Percentiles rank a stretch among this genome's conserved stretches.
Conservation (phyloP, 306 rosid species). For the Rubus idaeus region DNA sequence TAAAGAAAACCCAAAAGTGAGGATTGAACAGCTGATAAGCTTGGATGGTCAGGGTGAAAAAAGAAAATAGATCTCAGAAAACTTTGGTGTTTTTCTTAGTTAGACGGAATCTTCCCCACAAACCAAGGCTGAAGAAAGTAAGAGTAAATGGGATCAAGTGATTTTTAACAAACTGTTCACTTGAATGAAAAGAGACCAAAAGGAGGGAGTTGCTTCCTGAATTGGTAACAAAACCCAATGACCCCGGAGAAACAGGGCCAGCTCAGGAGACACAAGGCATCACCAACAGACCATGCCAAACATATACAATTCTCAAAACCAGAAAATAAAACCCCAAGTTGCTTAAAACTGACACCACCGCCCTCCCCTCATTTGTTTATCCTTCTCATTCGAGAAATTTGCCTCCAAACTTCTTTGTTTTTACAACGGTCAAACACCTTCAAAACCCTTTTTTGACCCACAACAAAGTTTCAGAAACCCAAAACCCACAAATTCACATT, state of each 20-base stretch:
- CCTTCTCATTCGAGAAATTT: constrained; percentile 36
- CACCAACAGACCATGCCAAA: constrained; percentile 36
- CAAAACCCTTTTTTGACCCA: constrained; percentile 18
- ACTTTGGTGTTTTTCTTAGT: constrained; percentile 37
- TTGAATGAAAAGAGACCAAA: constrained; percentile 55
- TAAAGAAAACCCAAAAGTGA: background rate
- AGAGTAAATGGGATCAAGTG: constrained; percentile 15
- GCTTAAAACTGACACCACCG: constrained; percentile 75
- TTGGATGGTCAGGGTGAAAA: constrained; percentile 21
- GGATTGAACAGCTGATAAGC: constrained; percentile 23
- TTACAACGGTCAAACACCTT: constrained; percentile 26
- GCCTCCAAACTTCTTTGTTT: constrained; percentile 27
- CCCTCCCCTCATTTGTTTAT: constrained; percentile 39
- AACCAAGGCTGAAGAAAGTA: constrained; percentile 45
- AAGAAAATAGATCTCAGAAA: constrained; percentile 28
- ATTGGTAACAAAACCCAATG: constrained; percentile 60
- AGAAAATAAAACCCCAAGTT: constrained; percentile 67
- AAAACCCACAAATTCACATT: constrained; percentile 22
- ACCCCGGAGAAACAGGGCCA: constrained; percentile 49
- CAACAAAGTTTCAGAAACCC: constrained; percentile 23
- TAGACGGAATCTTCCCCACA: constrained; percentile 62
- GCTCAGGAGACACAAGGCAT: constrained; percentile 62
- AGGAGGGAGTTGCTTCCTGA: constrained; percentile 65
- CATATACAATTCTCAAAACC: constrained; percentile 45
- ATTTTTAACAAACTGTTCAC: constrained; percentile 32